Base-by-base conservation (phyloP, 2,329 filamentous ascomycete genomes). In the Penicillium concentricum region DNA sequence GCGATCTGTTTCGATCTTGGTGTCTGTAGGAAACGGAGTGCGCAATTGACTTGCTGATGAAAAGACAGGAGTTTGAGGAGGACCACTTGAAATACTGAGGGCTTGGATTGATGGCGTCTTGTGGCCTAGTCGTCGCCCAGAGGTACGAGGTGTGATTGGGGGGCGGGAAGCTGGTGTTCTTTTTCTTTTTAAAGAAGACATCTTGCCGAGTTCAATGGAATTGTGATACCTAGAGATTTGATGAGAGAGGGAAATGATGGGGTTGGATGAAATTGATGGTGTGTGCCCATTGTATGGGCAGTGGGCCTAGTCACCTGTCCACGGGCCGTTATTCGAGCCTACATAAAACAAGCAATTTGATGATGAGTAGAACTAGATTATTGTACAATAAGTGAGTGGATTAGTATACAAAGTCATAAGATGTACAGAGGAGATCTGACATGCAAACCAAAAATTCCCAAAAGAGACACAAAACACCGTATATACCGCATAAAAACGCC, bases 1-100 rank as follows among this genome's bases (percentile, higher is more conserved):
- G 72, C 71, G 32, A 66, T 67, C 58, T 74, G 70, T 49, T 59
- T 56, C 58, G 7, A 37, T 12, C 16, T 28, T 38, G 22, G 49
- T 50, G 12, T 61, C 41, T 44, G 55, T 50, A 18, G 35, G 28
- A 42, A 49, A 59, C 5, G 58, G 51, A 7, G 57, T 58, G 34
- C 38, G 55, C 28, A 56, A 32, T 48, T 55, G 60, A 32, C 45
- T 60, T 30, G 41, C 35, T 26, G 44, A 43, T 28, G 57, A 54
- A 16, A 53, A 43, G 15, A 20, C 38, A 34, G 59, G 57, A 4
- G 56, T 56, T 39, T 47, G 54, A 9, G 46, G 18, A 28, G 58
- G 22, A 10, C 18, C 35, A 30, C 34, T 54, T 16, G 48, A 54
- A 18, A 38, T 22, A 32, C 26, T 28, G 24, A 52, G 38, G 44